These are phyloP conservation scores for Rhodofomes roseus DNA, from an alignment of 1,284 basidiomycete species.

Conservation along the genomic window DNA sequence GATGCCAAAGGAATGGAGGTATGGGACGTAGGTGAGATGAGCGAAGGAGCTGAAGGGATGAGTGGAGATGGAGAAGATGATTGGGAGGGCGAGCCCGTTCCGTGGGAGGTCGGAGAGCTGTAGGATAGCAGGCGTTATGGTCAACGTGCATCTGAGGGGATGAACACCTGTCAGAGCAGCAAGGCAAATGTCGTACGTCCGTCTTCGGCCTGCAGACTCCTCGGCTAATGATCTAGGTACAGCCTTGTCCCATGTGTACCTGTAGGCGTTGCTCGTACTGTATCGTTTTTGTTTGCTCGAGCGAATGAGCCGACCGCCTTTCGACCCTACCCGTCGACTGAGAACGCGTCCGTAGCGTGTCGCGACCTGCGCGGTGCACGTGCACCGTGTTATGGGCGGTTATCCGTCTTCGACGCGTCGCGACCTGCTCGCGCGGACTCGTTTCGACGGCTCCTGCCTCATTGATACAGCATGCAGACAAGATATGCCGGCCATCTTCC, in stretches of 20 bases:
- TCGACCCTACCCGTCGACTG: background rate
- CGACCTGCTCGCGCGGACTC: background rate
- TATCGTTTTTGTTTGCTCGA: background rate
- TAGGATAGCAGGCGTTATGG: conserved; percentile 27
- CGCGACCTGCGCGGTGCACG: conserved; percentile 22
- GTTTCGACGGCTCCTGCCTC: conserved; percentile 19
- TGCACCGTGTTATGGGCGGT: conserved; percentile 26
- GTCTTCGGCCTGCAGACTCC: conserved; percentile 1
- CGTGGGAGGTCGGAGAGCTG: conserved; percentile 74
- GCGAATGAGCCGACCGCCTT: background rate
- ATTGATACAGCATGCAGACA: conserved; percentile 29
- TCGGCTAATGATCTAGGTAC: background rate
- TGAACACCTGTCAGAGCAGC: background rate
- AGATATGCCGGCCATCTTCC: conserved; percentile 5
- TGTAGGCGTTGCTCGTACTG: background rate
- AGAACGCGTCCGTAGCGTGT: conserved; percentile 18
- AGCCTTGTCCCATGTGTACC: background rate
- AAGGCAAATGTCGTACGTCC: background rate
- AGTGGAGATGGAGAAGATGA: conserved; percentile 58
- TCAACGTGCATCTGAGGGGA: background rate
- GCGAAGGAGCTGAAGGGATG: conserved; percentile 33
- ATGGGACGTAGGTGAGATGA: conserved; percentile 71
- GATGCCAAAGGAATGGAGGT: conserved; percentile 65
- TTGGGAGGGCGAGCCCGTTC: conserved; percentile 77
- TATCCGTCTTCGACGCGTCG: conserved; percentile 10